Base-by-base conservation (phyloP, 139 green algal species). In the Tetraselmis chui region DNA sequence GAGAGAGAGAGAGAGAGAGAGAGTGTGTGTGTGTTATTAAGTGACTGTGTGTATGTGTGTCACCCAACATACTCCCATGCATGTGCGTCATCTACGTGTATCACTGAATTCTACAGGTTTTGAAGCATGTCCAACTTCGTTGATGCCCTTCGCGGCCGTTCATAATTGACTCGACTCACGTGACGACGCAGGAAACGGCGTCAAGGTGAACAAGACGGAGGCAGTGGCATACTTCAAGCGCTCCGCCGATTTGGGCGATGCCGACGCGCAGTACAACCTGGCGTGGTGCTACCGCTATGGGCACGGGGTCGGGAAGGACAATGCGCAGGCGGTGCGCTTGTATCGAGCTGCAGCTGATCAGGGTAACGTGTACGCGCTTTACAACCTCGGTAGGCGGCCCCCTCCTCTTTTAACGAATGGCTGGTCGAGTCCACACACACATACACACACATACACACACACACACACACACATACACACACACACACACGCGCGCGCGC, bases 131-230 rank as follows among this genome's bases (percentile, higher is more conserved):
- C n/a, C n/a, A n/a, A n/a, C n/a, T n/a, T n/a, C n/a, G n/a, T n/a
- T n/a, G n/a, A n/a, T n/a, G 59, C 29, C 29, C 2, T 23, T 59
- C 30, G 31, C 81, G n/a, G 32, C 27, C 5, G 79, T 30, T 26
- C 82, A 59, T 5, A 81, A 30, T 28, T n/a, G 29, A 2, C 59
- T 86, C 5, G 82, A 81, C 18, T 83, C 23, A 58, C 81, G 80
- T 28, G 87, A 86, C n/a, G 30, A 83, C 31, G 27, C 26, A 30
- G 83, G 83, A 23, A 27, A 82, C 18, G 79, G 83, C 11, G 67
- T 84, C 23, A 29, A 27, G 58, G 26, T 31, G 80, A 30, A 86
- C 75, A n/a, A 26, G 22, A n/a, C 2, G 78, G 26, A 29, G 74
- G 74, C 74, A 2, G 74, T 29, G 25, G 18, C n/a, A 25, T 28